Conservation (phyloP, 208 protist species). For the Phytomonas sp. region DNA sequence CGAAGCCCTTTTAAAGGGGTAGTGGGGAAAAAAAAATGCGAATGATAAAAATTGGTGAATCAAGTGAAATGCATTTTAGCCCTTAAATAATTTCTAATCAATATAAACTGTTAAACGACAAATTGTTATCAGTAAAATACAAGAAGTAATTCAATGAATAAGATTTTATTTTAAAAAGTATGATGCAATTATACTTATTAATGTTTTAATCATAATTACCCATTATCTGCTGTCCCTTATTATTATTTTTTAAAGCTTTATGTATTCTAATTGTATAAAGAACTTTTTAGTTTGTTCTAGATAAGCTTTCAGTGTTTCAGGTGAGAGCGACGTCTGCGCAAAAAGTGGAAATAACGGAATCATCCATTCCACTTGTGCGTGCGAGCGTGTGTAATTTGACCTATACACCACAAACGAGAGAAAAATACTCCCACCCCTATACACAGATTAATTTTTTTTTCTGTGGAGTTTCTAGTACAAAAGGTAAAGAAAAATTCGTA, state of each 20-base stretch:
- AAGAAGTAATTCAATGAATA: neutral
- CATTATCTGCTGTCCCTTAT: constrained; percentile 5
- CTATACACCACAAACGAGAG: neutral
- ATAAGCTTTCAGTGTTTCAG: constrained; percentile 1
- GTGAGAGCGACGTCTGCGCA: neutral
- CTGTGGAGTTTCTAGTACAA: neutral
- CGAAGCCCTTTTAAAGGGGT: neutral
- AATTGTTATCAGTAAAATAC: neutral
- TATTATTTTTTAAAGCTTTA: constrained; percentile 13
- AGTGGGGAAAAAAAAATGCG: constrained; percentile 5
- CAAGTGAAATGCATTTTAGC: constrained; percentile 1
- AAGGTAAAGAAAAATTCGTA: neutral
- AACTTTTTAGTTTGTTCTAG: constrained; percentile 1
- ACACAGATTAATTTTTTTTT: neutral
- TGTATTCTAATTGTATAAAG: constrained; percentile 17
- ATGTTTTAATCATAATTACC: neutral
- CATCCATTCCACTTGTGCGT: constrained; percentile 5
- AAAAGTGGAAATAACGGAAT: neutral
- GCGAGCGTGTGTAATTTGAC: neutral
- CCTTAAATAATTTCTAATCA: neutral
- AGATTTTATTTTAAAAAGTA: constrained; percentile 7
- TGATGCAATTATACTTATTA: constrained; percentile 9
- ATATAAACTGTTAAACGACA: neutral
- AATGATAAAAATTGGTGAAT: constrained; percentile 2
- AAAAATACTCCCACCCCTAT: neutral